Base-by-base conservation (phyloP, 2,329 filamentous ascomycete genomes). In the Aspergillus sp. region DNA sequence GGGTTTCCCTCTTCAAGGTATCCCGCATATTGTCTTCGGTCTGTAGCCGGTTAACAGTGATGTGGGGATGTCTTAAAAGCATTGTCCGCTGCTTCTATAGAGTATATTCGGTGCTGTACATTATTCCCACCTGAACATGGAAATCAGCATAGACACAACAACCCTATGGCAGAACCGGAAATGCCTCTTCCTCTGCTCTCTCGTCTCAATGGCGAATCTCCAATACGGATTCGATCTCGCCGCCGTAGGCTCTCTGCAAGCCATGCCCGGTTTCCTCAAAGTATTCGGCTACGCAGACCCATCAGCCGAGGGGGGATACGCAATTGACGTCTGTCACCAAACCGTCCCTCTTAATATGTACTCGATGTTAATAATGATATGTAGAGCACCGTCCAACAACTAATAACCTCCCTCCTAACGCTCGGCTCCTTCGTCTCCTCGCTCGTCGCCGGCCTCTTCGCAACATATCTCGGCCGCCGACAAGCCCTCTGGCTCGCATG, bases 81-180 rank as follows among this genome's bases (percentile, higher is more conserved):
- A 17, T 39, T 9, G 15, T 39, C 5, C 24, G 15, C 36, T 7
- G 17, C 4, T 15, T 17, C 36, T 2, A n/a, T 11, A 3, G 15
- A 39, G 36, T 17, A 39, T 17, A 24, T 7, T 7, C 7, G 24
- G 24, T 7, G 5, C 24, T 24, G 5, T 24, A 24, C 5, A 24
- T 7, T 6, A 7, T 24, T 24, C 5, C 9, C 42, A 20, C 9
- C 12, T n/a, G 7, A 44, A 4, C 18, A 20, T 44, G 42, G 17
- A 18, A 20, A 44, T 8, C 8, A 44, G 12, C 12, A 18, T 18
- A 44, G 18, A 15, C 8, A 62, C 61, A 18, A 55, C 61, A n/a
- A 30, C 26, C 1, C 48, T 62, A 39, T 61, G 58, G 60, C 60
- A 62, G 12, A 68, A 62, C 43, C 53, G 61, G 26, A 62, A 62